Evolutionary conservation across 345 rosid species (phyloP).

Genomic region (Camelina laxa): DNA sequence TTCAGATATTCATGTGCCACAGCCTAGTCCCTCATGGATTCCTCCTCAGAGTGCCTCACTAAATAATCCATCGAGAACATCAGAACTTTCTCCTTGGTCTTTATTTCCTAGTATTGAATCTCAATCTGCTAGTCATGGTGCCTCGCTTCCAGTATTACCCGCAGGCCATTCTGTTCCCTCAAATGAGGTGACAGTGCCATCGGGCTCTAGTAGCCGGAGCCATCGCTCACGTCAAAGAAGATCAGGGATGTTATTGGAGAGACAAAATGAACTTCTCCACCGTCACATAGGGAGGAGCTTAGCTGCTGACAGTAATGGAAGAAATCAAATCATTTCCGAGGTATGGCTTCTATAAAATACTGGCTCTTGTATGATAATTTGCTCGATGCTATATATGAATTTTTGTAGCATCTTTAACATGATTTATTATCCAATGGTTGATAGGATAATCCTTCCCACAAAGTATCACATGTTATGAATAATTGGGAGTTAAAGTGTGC

Average conservation of each 20-base stretch:
- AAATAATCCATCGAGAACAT: constrained; percentile 53
- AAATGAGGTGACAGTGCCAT: constrained; percentile 54
- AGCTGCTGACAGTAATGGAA: constrained; percentile 71
- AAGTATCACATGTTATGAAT: background rate
- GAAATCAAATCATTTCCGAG: constrained; percentile 77
- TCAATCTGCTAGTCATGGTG: constrained; percentile 61
- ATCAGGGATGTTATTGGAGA: constrained; percentile 58
- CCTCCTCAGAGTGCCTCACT: constrained; percentile 49
- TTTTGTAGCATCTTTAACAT: background rate
- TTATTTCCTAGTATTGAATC: constrained; percentile 65
- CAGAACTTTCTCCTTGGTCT: constrained; percentile 76
- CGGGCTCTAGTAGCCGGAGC: constrained; percentile 56
- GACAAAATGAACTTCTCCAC: constrained; percentile 60
- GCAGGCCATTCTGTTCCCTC: constrained; percentile 63
- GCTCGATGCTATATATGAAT: constrained; percentile 11
- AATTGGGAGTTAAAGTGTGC: background rate
- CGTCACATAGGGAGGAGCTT: constrained; percentile 64
- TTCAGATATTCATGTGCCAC: constrained; percentile 55
- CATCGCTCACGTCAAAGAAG: constrained; percentile 57
- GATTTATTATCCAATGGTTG: background rate
- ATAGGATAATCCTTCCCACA: background rate
- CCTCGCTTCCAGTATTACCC: constrained; percentile 54
- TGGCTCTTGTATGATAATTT: background rate
- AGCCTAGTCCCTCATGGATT: constrained; percentile 57
- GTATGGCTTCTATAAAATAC: constrained; percentile 45